Evolutionary conservation across 2,329 filamentous ascomycete species (phyloP).

Genomic region (Dendryphion nanum): DNA sequence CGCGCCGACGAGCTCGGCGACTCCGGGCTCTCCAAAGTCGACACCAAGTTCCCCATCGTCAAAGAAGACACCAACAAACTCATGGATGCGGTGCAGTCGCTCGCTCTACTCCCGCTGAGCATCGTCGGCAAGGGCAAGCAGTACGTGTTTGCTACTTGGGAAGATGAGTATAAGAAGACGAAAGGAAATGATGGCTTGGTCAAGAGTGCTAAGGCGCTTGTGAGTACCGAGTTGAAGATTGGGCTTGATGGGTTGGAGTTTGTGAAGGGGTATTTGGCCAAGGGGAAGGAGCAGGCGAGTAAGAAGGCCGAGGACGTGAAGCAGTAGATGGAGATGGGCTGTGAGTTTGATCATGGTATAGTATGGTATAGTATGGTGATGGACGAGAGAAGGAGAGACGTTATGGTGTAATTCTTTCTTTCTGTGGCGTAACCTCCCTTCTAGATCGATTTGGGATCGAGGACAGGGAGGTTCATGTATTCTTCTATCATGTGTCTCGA

Average conservation of each 20-base stretch:
- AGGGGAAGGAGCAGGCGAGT: constrained; percentile 31
- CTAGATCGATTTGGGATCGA: too few species aligned
- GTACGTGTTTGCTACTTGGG: constrained; percentile 37
- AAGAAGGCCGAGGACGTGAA: constrained; percentile 37
- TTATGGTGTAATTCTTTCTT: too few species aligned
- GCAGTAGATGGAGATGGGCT: constrained; percentile 23
- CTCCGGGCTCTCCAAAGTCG: constrained; percentile 35
- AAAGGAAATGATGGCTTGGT: constrained; percentile 33
- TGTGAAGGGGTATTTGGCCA: constrained; percentile 29
- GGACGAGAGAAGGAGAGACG: too few species aligned
- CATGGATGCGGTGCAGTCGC: constrained; percentile 24
- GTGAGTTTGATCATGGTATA: too few species aligned
- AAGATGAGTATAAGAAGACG: constrained; percentile 42
- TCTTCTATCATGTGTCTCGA: too few species aligned
- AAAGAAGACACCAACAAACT: constrained; percentile 50
- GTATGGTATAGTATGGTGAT: too few species aligned
- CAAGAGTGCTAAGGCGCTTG: constrained; percentile 35
- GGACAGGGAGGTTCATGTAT: too few species aligned
- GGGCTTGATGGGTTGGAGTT: constrained; percentile 32
- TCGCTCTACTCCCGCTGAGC: constrained; percentile 28
- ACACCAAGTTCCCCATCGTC: constrained; percentile 42
- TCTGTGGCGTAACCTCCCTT: too few species aligned
- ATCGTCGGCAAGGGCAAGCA: constrained; percentile 27
- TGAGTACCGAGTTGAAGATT: constrained; percentile 42
- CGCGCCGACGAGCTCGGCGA: constrained; percentile 65